Evolutionary conservation across 129 eudicot species (phyloP), one percentile per base, ranked within the genome.

Genomic region (Flaveria robusta): DNA sequence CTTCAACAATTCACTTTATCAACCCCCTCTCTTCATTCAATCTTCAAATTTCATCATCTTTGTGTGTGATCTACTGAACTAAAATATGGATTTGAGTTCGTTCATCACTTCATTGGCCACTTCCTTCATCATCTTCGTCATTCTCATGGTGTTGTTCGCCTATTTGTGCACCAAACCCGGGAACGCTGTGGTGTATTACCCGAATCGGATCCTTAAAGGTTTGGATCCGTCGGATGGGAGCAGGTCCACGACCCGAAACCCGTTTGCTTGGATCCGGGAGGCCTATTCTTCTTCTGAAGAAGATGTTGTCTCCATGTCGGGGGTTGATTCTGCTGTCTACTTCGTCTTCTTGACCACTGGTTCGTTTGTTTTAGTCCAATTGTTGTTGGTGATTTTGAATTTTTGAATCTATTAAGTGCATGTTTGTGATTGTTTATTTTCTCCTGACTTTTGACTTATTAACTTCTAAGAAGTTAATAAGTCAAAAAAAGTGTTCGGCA

Each of bases 281-380:
- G 97, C 97, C 0, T 13, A 84, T 1, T 73, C 83, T 20, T 89
- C 96, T 0, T 9, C 93, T 19, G 99, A 94, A 74, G 77, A 83
- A 15, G 94, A 91, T 27, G 81, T 94, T 54, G 65, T 94, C 27
- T 26, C 76, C 7, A 24, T 81, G 69, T 91, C 99, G 16, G 99
- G 99, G 54, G 94, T 94, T 66, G 97, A 94, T 84, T 68, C 99
- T 52, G 99, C 99, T 77, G 99, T 91, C 60, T 89, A 91, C 81
- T 91, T 94, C 19, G 92, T 94, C 70, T 94, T 91, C 84, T 80
- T 94, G 70, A 68, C 83, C 71, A 92, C 98, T 51, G 96, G 98
- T 92, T 65, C 54, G 13, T 20, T 1, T 5, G 0, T 51, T n/a
- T 49, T 49, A 1, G 68, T 49, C 46, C 45, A 12, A 42, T 16